A percentile compares a stretch with the other conserved stretches of the same genome.
phyloP scores from a whole-genome alignment of 179 eudicot genomes.

The Nepenthes alata region DNA sequence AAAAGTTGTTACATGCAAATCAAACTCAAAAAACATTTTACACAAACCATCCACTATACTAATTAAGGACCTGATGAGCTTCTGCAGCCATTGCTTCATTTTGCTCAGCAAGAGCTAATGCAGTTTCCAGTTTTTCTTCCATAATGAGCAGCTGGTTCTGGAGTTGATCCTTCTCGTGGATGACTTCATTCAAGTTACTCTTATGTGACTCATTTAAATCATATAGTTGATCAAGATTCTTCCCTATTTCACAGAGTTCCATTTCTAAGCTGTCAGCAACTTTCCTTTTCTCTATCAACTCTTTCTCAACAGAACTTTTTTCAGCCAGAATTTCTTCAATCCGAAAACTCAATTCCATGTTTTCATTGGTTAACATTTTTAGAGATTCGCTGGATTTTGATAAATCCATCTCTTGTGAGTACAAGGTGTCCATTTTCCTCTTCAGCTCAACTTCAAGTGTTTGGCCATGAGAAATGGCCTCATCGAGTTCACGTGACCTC shows the following conservation, averaged over 20 bases:
- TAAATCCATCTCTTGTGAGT: constrained; percentile 39
- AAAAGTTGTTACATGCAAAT: constrained; percentile 1
- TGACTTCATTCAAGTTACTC: constrained; percentile 36
- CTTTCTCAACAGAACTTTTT: constrained; percentile 39
- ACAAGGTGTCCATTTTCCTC: constrained; percentile 36
- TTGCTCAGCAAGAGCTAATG: constrained; percentile 70
- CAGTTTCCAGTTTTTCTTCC: constrained; percentile 67
- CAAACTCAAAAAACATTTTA: neutral
- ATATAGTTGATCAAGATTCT: constrained; percentile 35
- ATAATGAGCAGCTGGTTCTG: constrained; percentile 27
- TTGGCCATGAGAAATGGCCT: constrained; percentile 29
- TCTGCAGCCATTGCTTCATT: constrained; percentile 67
- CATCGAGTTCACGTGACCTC: constrained; percentile 41
- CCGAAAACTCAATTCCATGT: constrained; percentile 32
- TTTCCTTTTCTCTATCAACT: constrained; percentile 35
- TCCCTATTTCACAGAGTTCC: constrained; percentile 50
- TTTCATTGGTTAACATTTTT: constrained; percentile 34
- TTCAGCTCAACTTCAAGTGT: constrained; percentile 47
- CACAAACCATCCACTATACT: neutral
- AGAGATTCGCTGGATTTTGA: constrained; percentile 27
- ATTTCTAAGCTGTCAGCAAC: constrained; percentile 43
- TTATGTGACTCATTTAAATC: constrained; percentile 42
- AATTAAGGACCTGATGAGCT: constrained; percentile 52
- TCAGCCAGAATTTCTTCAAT: constrained; percentile 29
- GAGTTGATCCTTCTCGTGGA: constrained; percentile 42